Base-by-base conservation (phyloP, 139 green algal genomes). In the Coelastrella sp. region DNA sequence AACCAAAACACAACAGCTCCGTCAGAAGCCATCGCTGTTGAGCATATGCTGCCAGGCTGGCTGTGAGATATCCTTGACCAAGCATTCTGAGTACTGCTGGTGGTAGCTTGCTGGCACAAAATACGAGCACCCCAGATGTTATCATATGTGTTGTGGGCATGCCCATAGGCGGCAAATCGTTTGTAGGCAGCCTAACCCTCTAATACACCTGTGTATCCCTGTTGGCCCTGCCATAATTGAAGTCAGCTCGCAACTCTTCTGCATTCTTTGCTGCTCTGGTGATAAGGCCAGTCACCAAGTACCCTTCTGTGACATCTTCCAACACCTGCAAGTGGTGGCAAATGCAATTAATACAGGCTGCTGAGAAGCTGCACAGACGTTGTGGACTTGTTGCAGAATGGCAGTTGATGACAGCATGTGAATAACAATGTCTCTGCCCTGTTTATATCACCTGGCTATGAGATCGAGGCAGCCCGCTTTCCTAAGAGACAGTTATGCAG, bases 241-340 rank as follows among this genome's bases (percentile, higher is more conserved):
- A 96, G 49, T 56, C 57, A 6, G 72, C 58, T 11, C 88, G 57
- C 90, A 96, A 63, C 93, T 96, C 93, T 1, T 73, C 75, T 4
- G 83, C 78, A 78, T 88, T 94, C 49, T 86, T 91, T n/a, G 91
- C 89, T 20, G 90, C 49, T 6, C 87, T 79, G 82, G 35, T 88
- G 35, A 25, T 90, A 15, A 94, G 88, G 0, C 94, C 94, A 9
- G 90, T 79, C 24, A 94, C 84, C 19, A 92, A 70, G 76, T 75
- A 91, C 7, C 92, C 92, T 60, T 93, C 89, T 20, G 85, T 56
- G 25, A 90, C 70, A 24, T 92, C 87, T 58, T 95, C 91, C 25
- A 84, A 68, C 61, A 95, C 89, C 75, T 92, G 81, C 35, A 78
- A 35, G 7, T 25, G 22, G 8, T 35, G 17, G 11, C 8, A 4